Percentiles rank a stretch among this genome's conserved stretches.
phyloP scores from a whole-genome alignment of 148 eudicot genomes.

The Pharnaceum exiguum region DNA sequence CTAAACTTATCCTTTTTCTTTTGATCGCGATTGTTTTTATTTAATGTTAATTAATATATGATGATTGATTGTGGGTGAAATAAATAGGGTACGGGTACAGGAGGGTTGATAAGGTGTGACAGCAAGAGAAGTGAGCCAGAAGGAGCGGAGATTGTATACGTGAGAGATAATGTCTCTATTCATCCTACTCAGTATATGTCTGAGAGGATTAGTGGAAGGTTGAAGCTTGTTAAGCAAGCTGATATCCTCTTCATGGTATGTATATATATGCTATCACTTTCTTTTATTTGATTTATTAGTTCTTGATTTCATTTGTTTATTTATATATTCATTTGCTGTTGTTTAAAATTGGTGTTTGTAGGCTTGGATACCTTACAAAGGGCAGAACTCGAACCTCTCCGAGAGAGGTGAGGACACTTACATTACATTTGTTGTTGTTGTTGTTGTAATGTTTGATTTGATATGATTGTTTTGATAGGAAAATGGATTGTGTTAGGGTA shows the following conservation, averaged over 20 bases:
- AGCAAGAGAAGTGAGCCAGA: conserved; percentile 70
- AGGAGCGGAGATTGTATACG: conserved; percentile 57
- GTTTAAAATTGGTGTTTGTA: conserved; percentile 24
- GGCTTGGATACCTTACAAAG: conserved; percentile 96
- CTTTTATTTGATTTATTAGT: neutral
- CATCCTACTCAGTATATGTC: conserved; percentile 90
- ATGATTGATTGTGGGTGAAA: neutral
- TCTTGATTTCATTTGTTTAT: neutral
- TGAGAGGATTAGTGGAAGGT: conserved; percentile 89
- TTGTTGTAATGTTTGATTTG: neutral
- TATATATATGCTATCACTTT: neutral
- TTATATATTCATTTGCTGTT: neutral
- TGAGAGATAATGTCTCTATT: conserved; percentile 85
- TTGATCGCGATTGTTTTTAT: neutral
- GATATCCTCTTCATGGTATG: conserved; percentile 64
- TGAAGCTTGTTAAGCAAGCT: conserved; percentile 74
- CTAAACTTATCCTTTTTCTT: neutral
- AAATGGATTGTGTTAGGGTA: no score
- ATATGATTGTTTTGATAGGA: neutral
- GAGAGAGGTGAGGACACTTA: conserved; percentile 70
- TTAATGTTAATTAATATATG: no score
- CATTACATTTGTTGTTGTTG: neutral
- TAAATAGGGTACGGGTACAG: conserved; percentile 36
- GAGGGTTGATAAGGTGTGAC: conserved; percentile 33
- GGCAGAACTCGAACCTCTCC: conserved; percentile 72